Base-by-base conservation (phyloP, 1,139 yeast species). In the Taphrina flavorubra region DNA sequence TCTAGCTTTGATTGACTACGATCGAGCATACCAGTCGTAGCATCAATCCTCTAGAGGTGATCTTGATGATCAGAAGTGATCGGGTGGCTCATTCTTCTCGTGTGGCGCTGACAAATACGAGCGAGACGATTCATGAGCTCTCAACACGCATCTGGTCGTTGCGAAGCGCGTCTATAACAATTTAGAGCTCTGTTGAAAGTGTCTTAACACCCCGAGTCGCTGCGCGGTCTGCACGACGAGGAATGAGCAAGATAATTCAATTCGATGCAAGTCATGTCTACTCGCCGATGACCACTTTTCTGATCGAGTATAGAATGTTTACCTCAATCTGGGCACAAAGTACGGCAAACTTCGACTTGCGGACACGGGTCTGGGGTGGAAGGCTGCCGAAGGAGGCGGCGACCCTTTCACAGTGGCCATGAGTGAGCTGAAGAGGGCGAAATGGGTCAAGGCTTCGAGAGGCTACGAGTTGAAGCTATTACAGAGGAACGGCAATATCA, bases 351-450 rank as follows among this genome's bases (percentile, higher is more conserved):
- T 94, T 84, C 90, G 99, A 79, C 85, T 95, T 72, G 97, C 97
- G 10, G 94, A 89, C 72, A 87, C 95, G 18, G 99, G 99, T 62
- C 84, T 94, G 57, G 99, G 99, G 63, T 94, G 99, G 99, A 94
- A 92, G 76, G 68, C 73, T 18, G 60, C 74, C 10, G 80, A 83
- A 16, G 81, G 85, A 42, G 80, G 83, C 67, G 49, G 64, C 51
- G 73, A 74, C 13, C 97, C 98, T 18, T 91, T 91, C 74, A 81
- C 95, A 71, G 81, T 95, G 71, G 95, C 97, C 16, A 85, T 92
- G 10, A 90, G 90, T 64, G 97, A 92, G 77, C 82, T 94, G 46
- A 84, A 89, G 49, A 82, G 92, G 40, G 88, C 90, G 5, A 86
- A 83, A 74, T 94, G 99, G 99, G 89, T 97, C 64, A 84, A 97